Evolutionary conservation across 2,329 filamentous ascomycete species (phyloP), one percentile per base, ranked within the genome.

Genomic region (Penicillium sp.): DNA sequence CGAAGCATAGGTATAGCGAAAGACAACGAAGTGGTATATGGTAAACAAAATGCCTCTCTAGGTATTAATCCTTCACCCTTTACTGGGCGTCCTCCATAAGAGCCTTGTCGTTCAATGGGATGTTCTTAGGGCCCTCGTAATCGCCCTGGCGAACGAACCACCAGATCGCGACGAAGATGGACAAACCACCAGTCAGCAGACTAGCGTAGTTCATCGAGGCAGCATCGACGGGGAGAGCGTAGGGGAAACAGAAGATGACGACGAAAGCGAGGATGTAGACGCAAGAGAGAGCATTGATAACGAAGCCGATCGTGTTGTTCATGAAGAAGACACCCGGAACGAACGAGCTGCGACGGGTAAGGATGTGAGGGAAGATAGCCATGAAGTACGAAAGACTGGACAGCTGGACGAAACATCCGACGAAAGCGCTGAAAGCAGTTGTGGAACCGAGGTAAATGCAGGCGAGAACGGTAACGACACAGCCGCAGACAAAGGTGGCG

Each of bases 241-340:
- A 82, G 0, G 82, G 84, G 73, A 86, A 86, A 66, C 82, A 85
- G 71, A 83, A 86, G 56, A 86, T 80, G n/a, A 84, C 73, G 52
- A 83, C 76, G 62, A 86, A 86, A 21, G 84, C 72, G 1, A 78
- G 65, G 53, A 86, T 85, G 52, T 85, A 80, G 41, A 80, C 63
- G 16, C 83, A 80, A 7, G 82, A 75, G 5, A 80, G 60, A 11
- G 71, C 55, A 62, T 86, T 86, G 63, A 86, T 65, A 2, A 72
- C 58, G 41, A 73, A 80, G 1, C 84, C 84, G n/a, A 78, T 67
- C 5, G 67, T 74, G 9, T 82, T 81, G 50, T 68, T 71, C 66
- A 86, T 77, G 62, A 79, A 78, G 69, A 86, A 86, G 1, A 79
- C 78, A 0, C 83, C 84, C 1, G 71, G 70, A 4, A 77, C 77